Evolutionary conservation across 768 basidiomycete genomes (phyloP).

Genomic region (Mycena pura): DNA sequence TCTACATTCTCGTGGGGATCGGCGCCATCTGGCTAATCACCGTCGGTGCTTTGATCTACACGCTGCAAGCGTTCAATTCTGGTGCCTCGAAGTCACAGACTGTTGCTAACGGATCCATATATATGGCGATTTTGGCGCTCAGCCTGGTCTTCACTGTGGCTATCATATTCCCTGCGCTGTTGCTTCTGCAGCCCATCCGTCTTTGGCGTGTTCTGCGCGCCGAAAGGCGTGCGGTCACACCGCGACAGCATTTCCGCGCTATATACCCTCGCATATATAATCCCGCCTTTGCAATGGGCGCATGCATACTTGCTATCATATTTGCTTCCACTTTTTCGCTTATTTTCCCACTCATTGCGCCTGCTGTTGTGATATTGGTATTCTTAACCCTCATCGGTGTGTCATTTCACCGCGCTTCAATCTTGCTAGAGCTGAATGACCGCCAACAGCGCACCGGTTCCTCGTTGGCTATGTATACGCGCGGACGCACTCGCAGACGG

Average conservation of each 20-base stretch:
- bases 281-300: slow-evolving; percentile 69
- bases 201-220: slow-evolving; percentile 63
- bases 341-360: slow-evolving; percentile 79
- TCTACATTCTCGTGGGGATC: slow-evolving; percentile 61
- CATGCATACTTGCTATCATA: slow-evolving; percentile 70
- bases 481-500: slow-evolving; percentile 75
- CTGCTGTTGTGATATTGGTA: slow-evolving; percentile 70
- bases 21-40: slow-evolving; percentile 67
- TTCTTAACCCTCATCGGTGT: slow-evolving; percentile 71
- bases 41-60: slow-evolving; percentile 74
- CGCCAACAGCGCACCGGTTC: slow-evolving; percentile 72
- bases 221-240: slow-evolving; percentile 70
- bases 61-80: slow-evolving; percentile 60
- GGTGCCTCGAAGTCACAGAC: slow-evolving; percentile 45
- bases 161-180: slow-evolving; percentile 71
- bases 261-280: slow-evolving; percentile 77
- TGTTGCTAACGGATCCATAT: slow-evolving; percentile 74
- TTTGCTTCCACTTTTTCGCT: slow-evolving; percentile 77
- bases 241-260: slow-evolving; percentile 80
- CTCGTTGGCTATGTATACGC: slow-evolving; percentile 81
- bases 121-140: slow-evolving; percentile 68
- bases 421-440: not conserved
- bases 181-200: slow-evolving; percentile 74
- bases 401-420: slow-evolving; percentile 28
- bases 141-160: slow-evolving; percentile 68